Conservation (phyloP, 805 yeast species). For the Candida ortonii region DNA sequence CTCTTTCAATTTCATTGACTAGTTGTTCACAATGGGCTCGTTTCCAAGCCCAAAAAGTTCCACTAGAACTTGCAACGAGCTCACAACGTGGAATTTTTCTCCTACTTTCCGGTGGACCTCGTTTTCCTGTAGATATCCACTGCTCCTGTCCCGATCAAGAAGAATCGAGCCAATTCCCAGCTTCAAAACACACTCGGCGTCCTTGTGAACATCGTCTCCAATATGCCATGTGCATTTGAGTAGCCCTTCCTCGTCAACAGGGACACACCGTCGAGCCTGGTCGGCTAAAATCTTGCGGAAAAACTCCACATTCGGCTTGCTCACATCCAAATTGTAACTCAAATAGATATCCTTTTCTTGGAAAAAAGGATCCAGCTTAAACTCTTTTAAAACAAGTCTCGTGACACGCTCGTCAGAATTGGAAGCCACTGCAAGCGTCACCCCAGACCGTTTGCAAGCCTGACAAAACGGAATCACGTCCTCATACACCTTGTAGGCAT, state of each 20-base stretch:
- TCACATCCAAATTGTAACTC: constrained; percentile 53
- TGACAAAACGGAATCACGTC: constrained; percentile 50
- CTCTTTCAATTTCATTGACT: constrained; percentile 5
- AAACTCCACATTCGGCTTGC: constrained; percentile 52
- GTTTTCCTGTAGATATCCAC: constrained; percentile 12
- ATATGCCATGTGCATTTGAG: constrained; percentile 52
- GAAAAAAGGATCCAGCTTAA: constrained; percentile 44
- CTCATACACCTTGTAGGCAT: constrained; percentile 51
- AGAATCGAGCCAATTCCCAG: constrained; percentile 63
- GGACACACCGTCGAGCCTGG: constrained; percentile 3
- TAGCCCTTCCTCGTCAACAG: constrained; percentile 17
- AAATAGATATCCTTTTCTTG: constrained; percentile 39
- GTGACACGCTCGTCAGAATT: constrained; percentile 62
- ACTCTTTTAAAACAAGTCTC: constrained; percentile 40
- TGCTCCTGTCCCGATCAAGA: constrained; percentile 21
- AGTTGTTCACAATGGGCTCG: too few species aligned
- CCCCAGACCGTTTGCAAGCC: constrained; percentile 29
- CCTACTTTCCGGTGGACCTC: constrained; percentile 12
- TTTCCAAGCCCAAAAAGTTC: too few species aligned
- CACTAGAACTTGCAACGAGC: constrained; percentile 11
- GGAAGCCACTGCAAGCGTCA: constrained; percentile 46
- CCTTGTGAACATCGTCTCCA: constrained; percentile 61
- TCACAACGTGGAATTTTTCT: constrained; percentile 20
- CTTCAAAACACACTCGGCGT: constrained; percentile 46
- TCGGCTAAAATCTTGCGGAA: constrained; percentile 40